Evolutionary conservation across 495 filamentous ascomycete species (phyloP), one percentile per base, ranked within the genome.

Genomic region (Penicillium arizonense): DNA sequence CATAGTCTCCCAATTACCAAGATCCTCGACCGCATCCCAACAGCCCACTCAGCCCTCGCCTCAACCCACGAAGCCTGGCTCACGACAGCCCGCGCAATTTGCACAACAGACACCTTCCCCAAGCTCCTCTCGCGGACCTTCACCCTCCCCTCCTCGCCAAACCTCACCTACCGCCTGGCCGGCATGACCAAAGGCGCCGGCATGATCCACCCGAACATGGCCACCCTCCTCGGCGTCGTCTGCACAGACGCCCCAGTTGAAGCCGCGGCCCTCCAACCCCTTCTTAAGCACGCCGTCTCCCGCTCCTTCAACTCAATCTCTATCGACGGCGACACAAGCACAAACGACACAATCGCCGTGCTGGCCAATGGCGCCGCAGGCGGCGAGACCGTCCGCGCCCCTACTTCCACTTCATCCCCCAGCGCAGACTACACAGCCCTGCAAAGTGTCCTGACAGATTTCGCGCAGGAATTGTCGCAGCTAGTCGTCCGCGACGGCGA

Each of bases 201-300:
- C 61, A 99, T 99, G 94, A 99, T 99, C 66, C 93, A 97, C 71
- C 94, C 94, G 18, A 97, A 99, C 76, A 96, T 98, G 93, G 94
- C 91, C 38, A 99, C 94, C 0, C 82, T 99, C 35, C 83, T 99
- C 26, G 93, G 89, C 42, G 89, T 97, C 48, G 82, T 97, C 63
- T 92, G 90, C 65, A 99, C 94, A 24, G 94, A 99, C 61, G 95
- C 87, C 0, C 87, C 91, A 12, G 85, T 97, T 63, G 79, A 82
- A 7, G 77, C 89, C 9, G 62, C 74, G 13, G 78, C 84, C 10
- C 84, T 97, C 18, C 81, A 84, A 50, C 67, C 74, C 0, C 74
- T 91, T 16, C 86, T 98, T 52, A 86, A 80, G 41, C 75, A 83
- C 64, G 87, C 94, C 43, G 86, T 89, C 30, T 84, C 88, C 55